Evolutionary conservation across 495 filamentous ascomycete genomes (phyloP), one percentile per base, ranked within the genome.

Genomic region (Terfezia claveryi): DNA sequence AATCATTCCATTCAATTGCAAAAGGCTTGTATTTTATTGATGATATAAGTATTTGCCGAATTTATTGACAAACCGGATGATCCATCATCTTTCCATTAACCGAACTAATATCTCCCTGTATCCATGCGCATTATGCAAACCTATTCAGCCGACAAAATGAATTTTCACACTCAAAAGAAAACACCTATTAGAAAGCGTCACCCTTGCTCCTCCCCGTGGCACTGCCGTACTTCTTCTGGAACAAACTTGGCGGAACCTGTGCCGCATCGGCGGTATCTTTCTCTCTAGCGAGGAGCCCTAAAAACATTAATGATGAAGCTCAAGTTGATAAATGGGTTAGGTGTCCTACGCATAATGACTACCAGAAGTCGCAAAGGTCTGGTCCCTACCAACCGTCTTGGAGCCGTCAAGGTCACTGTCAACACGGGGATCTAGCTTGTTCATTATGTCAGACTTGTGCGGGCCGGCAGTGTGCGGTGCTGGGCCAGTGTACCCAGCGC

Each of bases 391-490:
- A 5, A 60, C 32, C 1, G 63, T 66, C 60, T 61, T 59, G 56
- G 61, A 63, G 23, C 62, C 70, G 57, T 77, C 74, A n/a, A 70
- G 61, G 41, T 73, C 68, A 0, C 68, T 71, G 49, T 67, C 60
- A 16, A 68, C 66, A 1, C 68, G 62, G 11, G 69, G 68, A 60
- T 77, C 75, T 1, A 74, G 50, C 64, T 73, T 75, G 65, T 76
- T 76, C 55, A 71, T 36, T 27, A 74, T 49, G 58, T 70, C 67
- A 55, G 68, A 74, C 54, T 67, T 65, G 62, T 72, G 73, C 0
- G 70, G 75, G 11, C 71, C 69, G 2, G 62, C 59, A 27, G 67
- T 74, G 51, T 62, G 59, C 27, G 62, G 62, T 2, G 63, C 63
- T 6, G 63, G 62, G 0, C 63, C 63, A 20, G 55, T 58, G 36